Evolutionary conservation across 805 yeast species (phyloP).

Genomic region (Scheffersomyces stipitis): DNA sequence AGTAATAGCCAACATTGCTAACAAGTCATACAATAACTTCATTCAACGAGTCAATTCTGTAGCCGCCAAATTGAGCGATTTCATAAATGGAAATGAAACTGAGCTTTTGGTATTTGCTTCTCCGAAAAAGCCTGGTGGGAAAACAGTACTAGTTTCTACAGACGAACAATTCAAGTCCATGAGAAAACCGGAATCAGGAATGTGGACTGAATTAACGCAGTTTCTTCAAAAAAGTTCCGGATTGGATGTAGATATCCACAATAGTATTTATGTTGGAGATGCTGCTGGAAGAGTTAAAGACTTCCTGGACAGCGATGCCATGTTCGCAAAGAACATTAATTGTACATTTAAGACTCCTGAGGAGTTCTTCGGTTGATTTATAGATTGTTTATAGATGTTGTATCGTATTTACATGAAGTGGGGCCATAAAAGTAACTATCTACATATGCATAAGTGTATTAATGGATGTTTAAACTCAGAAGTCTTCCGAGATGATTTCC

Average conservation of each 20-base stretch:
- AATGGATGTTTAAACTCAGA: slow-evolving; percentile 3
- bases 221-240: slow-evolving; percentile 33
- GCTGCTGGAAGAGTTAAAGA: slow-evolving; percentile 87
- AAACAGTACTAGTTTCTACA: slow-evolving; percentile 14
- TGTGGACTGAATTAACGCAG: slow-evolving; percentile 59
- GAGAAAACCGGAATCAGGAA: slow-evolving; percentile 78
- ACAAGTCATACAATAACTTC: slow-evolving; percentile 41
- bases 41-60: slow-evolving; percentile 41
- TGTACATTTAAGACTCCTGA: slow-evolving; percentile 71
- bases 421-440: background rate
- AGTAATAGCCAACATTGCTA: slow-evolving; percentile 39
- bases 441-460: background rate
- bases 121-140: slow-evolving; percentile 48
- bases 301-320: slow-evolving; percentile 75
- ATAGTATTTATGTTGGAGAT: slow-evolving; percentile 83
- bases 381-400: no score
- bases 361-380: slow-evolving; percentile 49
- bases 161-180: slow-evolving; percentile 35
- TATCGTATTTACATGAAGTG: no score
- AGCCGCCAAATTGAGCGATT: slow-evolving; percentile 23
- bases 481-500: slow-evolving; percentile 19
- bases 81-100: slow-evolving; percentile 17
- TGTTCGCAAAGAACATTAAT: slow-evolving; percentile 57
- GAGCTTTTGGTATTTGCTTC: slow-evolving; percentile 58
- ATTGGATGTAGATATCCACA: slow-evolving; percentile 34